Evolutionary conservation across 192 early-diverging fungal genomes (phyloP).

Genomic region (Entomortierella beljakovae): DNA sequence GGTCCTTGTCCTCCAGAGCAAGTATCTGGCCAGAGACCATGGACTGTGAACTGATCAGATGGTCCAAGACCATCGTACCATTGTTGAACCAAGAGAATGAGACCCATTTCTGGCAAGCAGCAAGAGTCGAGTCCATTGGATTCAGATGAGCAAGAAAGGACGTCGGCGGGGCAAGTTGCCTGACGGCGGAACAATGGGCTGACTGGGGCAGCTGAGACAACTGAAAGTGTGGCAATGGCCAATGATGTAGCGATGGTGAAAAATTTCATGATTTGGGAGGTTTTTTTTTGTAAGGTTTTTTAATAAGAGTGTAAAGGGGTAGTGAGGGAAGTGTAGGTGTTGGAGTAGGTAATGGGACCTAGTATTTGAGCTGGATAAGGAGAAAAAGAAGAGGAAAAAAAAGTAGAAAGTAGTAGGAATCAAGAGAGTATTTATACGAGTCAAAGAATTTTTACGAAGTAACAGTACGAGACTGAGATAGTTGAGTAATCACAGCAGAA

Average conservation of each 20-base stretch:
- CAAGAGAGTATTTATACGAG: neutral
- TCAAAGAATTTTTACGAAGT: too few species aligned
- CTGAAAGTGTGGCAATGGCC: conserved; percentile 21
- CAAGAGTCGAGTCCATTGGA: conserved; percentile 47
- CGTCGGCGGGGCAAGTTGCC: conserved; percentile 31
- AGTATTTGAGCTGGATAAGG: neutral
- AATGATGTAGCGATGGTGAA: conserved; percentile 25
- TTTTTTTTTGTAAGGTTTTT: too few species aligned
- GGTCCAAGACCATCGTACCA: conserved; percentile 73
- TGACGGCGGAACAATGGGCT: conserved; percentile 5
- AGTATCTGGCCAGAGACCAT: conserved; percentile 85
- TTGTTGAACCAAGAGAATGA: conserved; percentile 64
- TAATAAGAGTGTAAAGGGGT: too few species aligned
- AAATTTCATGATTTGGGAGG: conserved; percentile 49
- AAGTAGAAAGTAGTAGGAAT: neutral
- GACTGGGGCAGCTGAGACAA: conserved; percentile 24
- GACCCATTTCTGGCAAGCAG: conserved; percentile 65
- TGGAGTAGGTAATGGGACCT: too few species aligned
- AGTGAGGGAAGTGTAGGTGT: too few species aligned
- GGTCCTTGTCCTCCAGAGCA: conserved; percentile 57
- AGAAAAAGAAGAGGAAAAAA: neutral
- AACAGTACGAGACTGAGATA: too few species aligned
- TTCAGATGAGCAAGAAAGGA: conserved; percentile 45
- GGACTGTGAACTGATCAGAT: conserved; percentile 72
- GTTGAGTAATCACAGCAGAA: too few species aligned